These are phyloP conservation scores for Lachancea dasiensis DNA, from an alignment of 805 yeast genomes.

Conservation along the genomic window DNA sequence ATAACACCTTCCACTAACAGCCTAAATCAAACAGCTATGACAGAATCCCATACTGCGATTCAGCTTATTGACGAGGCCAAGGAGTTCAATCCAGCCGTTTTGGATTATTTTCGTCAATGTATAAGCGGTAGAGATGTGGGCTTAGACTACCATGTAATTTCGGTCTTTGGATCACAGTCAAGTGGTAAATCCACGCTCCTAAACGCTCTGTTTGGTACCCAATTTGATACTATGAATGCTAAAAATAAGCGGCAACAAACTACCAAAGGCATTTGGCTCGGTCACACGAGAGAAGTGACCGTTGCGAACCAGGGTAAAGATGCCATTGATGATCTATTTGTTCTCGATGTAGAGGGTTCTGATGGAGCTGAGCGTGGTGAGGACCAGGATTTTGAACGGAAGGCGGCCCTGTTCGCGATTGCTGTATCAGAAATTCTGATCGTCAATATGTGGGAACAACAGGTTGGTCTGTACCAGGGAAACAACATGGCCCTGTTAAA, in stretches of 20 bases:
- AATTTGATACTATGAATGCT: conserved; percentile 92
- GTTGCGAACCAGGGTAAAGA: conserved; percentile 10
- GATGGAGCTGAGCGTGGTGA: conserved; percentile 98
- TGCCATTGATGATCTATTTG: conserved; percentile 45
- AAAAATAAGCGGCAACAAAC: conserved; percentile 74
- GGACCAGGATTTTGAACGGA: conserved; percentile 96
- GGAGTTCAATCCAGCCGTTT: conserved; percentile 33
- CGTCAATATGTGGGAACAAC: conserved; percentile 95
- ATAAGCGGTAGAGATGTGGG: conserved; percentile 41
- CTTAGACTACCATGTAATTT: conserved; percentile 76
- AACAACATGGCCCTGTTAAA: conserved; percentile 94
- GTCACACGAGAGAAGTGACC: conserved; percentile 44
- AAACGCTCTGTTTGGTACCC: conserved; percentile 78
- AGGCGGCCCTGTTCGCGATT: conserved; percentile 90
- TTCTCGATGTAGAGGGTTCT: conserved; percentile 98
- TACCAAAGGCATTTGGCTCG: conserved; percentile 78
- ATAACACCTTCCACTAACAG: background rate
- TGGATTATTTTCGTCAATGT: conserved; percentile 21
- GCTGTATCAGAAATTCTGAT: conserved; percentile 87
- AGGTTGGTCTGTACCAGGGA: conserved; percentile 94
- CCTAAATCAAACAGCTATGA: background rate
- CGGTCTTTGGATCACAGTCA: conserved; percentile 96
- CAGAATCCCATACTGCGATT: conserved; percentile 30
- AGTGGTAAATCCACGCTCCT: conserved; percentile 93
- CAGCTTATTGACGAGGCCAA: conserved; percentile 52